Conservation (phyloP, 202 grass and related monocot species). For the Musa balbisiana region DNA sequence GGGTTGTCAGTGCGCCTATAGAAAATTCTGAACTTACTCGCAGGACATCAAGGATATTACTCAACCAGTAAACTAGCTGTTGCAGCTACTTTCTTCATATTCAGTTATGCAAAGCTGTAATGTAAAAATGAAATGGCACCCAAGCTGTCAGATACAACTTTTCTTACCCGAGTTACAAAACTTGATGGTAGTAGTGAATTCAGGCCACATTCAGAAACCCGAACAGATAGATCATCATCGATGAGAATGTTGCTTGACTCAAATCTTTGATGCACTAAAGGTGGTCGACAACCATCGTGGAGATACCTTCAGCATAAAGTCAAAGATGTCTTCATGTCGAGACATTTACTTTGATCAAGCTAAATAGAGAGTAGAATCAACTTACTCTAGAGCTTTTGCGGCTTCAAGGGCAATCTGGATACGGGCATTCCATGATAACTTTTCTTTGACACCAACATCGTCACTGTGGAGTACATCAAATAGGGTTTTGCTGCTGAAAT, state of each 20-base stretch:
- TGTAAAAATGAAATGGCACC: background rate
- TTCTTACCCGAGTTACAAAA: slow-evolving; percentile 60
- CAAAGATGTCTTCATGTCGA: slow-evolving; percentile 4
- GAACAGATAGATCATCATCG: slow-evolving; percentile 56
- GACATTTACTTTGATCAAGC: background rate
- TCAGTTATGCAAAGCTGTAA: background rate
- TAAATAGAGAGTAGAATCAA: background rate
- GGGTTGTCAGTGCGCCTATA: no score
- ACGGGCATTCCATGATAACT: slow-evolving; percentile 61
- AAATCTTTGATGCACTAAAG: slow-evolving; percentile 65
- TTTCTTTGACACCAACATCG: slow-evolving; percentile 31
- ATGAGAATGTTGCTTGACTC: slow-evolving; percentile 70
- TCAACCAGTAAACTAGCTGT: no score
- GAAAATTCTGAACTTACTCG: no score
- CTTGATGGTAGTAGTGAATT: slow-evolving; percentile 32
- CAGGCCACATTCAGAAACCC: slow-evolving; percentile 74
- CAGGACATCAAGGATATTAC: no score
- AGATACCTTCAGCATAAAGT: slow-evolving; percentile 54
- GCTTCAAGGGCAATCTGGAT: slow-evolving; percentile 70
- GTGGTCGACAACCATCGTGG: slow-evolving; percentile 53
- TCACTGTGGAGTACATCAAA: slow-evolving; percentile 66
- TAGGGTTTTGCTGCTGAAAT: slow-evolving; percentile 70
- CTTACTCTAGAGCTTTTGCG: slow-evolving; percentile 88
- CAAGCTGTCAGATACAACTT: background rate
- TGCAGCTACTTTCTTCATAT: background rate